Evolutionary conservation across 2,329 filamentous ascomycete species (phyloP), one percentile per base, ranked within the genome.

Genomic region (Microascus cirrosus): DNA sequence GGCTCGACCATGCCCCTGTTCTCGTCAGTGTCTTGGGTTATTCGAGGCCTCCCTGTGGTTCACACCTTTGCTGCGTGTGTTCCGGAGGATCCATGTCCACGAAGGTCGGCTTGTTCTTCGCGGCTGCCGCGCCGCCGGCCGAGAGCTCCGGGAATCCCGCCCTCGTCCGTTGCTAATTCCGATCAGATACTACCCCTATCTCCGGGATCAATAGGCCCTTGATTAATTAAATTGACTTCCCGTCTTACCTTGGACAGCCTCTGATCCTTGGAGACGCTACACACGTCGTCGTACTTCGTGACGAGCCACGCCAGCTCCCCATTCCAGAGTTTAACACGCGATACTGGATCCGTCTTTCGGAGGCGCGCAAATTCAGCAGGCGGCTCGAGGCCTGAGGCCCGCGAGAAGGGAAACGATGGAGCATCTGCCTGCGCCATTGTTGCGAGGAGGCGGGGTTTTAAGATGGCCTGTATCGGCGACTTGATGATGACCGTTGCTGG

Each of bases 51-150:
- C 10, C 12, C 42, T 13, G 45, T 7, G 39, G 13, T n/a, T 51
- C 56, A 57, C 63, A 70, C 71, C 74, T 70, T 59, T 79, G 74
- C 15, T 68, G 64, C 70, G 73, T 76, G 59, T 79, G 77, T 2
- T 71, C 69, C 0, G 77, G 77, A 3, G 73, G 64, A 59, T 79
- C 75, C 73, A 79, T 77, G 61, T 79, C 75, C 5, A 79, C 76
- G 62, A 79, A 79, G 0, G 75, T 79, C 1, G 77, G 73, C 58
- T 72, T 74, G 42, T 71, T 74, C 61, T 50, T 50, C n/a, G 71
- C 75, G 8, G 77, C 77, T 42, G 69, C 66, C 60, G 75, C 77
- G 8, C 75, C 77, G 13, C 76, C 73, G 11, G 73, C 69, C 56
- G 67, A 71, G 55, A 79, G 69, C 60, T 79, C 76, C 0, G 76